phyloP scores from a whole-genome alignment of 805 yeast species.

The Candida endomychidarum region DNA sequence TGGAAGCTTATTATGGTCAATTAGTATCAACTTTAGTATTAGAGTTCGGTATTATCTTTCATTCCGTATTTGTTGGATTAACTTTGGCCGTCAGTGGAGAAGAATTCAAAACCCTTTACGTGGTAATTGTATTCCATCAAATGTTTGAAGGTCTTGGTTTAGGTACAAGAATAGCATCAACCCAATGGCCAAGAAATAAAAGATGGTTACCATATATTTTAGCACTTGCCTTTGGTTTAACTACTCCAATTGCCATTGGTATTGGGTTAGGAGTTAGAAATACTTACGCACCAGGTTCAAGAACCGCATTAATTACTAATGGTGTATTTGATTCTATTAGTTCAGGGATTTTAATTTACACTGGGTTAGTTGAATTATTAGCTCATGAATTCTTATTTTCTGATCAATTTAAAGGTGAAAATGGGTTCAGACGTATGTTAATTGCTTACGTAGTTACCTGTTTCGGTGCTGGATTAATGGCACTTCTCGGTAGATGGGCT shows the following conservation, averaged over 20 bases:
- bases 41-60: slow-evolving; percentile 81
- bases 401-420: slow-evolving; percentile 62
- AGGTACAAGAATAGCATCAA: slow-evolving; percentile 61
- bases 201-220: slow-evolving; percentile 59
- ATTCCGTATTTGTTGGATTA: slow-evolving; percentile 79
- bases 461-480: slow-evolving; percentile 76
- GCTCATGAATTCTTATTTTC: slow-evolving; percentile 72
- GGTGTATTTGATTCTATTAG: slow-evolving; percentile 77
- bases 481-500: slow-evolving; percentile 75
- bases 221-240: slow-evolving; percentile 49
- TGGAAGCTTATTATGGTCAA: slow-evolving; percentile 56
- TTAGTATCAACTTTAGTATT: slow-evolving; percentile 48
- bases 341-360: slow-evolving; percentile 74
- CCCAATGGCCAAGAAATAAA: slow-evolving; percentile 34
- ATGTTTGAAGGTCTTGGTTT: slow-evolving; percentile 84
- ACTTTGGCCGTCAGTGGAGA: slow-evolving; percentile 76
- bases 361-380: slow-evolving; percentile 76
- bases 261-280: slow-evolving; percentile 76
- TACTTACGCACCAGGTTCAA: slow-evolving; percentile 57
- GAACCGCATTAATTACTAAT: slow-evolving; percentile 59
- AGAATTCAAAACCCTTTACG: slow-evolving; percentile 68
- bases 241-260: slow-evolving; percentile 75
- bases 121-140: slow-evolving; percentile 75
- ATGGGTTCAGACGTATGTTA: slow-evolving; percentile 51
- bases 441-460: slow-evolving; percentile 54